Percentiles rank a stretch among this genome's conserved stretches.
These are phyloP conservation scores for Trametes punicea DNA, from an alignment of 768 basidiomycete species.

Conservation along the genomic window DNA sequence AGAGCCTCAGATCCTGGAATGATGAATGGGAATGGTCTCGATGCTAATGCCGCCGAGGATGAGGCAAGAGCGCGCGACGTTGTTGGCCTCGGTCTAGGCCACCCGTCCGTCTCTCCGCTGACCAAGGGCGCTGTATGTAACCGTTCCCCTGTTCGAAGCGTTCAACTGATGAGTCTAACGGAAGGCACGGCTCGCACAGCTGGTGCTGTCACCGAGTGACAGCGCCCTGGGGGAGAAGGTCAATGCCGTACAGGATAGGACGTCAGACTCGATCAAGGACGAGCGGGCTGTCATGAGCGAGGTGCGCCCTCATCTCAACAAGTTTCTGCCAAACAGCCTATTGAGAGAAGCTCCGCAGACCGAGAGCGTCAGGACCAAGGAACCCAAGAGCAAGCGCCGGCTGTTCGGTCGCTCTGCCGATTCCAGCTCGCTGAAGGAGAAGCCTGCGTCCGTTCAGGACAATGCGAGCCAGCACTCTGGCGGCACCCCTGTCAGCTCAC, in stretches of 20 bases:
- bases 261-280: constrained; percentile 40
- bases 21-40: constrained; percentile 1
- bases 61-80: constrained; percentile 15
- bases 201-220: constrained; percentile 62
- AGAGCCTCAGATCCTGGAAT: constrained; percentile 23
- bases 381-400: constrained; percentile 41
- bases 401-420: constrained; percentile 59
- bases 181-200: constrained; percentile 49
- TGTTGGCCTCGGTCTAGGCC: constrained; percentile 32
- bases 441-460: constrained; percentile 25
- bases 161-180: constrained; percentile 17
- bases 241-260: constrained; percentile 27
- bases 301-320: constrained; percentile 38
- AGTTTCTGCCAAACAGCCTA: not conserved
- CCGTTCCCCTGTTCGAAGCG: constrained; percentile 1
- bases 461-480: constrained; percentile 28
- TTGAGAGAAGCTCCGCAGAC: constrained; percentile 1
- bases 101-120: constrained; percentile 17
- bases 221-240: constrained; percentile 47
- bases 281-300: constrained; percentile 66
- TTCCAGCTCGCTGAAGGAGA: constrained; percentile 35
- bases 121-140: constrained; percentile 16
- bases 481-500: constrained; percentile 18
- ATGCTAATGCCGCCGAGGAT: constrained; percentile 3
- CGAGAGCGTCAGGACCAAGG: constrained; percentile 43